Conservation (phyloP, 2,329 filamentous ascomycete species). For the Fusarium mexicanum region DNA sequence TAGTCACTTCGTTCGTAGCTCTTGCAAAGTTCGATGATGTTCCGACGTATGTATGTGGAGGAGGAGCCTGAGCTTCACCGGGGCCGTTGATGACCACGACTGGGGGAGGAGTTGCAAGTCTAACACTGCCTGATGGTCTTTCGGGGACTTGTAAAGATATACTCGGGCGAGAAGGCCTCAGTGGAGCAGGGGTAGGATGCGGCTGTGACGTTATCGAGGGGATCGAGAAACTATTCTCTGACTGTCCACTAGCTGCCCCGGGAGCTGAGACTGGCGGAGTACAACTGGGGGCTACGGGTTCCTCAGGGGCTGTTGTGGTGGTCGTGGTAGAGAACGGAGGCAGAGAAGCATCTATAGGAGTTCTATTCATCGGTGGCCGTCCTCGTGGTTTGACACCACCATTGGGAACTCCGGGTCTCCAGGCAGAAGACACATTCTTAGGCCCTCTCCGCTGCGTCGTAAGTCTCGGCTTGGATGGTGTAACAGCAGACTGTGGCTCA, state of each 20-base stretch:
- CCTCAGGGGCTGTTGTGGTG: conserved; percentile 14
- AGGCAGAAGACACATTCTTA: conserved; percentile 88
- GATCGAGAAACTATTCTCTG: conserved; percentile 6
- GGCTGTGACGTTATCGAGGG: conserved; percentile 22
- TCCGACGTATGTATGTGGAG: neutral
- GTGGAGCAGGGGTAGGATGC: conserved; percentile 10
- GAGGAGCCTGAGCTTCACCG: neutral
- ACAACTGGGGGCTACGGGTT: conserved; percentile 10
- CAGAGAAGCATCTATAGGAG: conserved; percentile 63
- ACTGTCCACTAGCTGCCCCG: neutral
- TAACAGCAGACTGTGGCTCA: conserved; percentile 79
- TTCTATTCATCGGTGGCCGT: conserved; percentile 76
- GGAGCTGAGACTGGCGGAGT: conserved; percentile 7
- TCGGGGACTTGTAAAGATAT: conserved; percentile 58
- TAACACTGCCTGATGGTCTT: conserved; percentile 67
- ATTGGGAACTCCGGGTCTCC: conserved; percentile 73
- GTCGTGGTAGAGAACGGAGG: conserved; percentile 20
- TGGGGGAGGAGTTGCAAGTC: conserved; percentile 68
- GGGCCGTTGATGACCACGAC: conserved; percentile 37
- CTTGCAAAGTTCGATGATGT: conserved; percentile 30
- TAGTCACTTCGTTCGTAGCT: conserved; percentile 30
- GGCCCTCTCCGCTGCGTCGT: conserved; percentile 73
- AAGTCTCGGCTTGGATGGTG: conserved; percentile 66
- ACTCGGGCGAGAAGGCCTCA: conserved; percentile 48
- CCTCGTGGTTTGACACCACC: conserved; percentile 78